Evolutionary conservation across 139 green algal genomes (phyloP), one percentile per base, ranked within the genome.

Genomic region (Coelastrella sp.): DNA sequence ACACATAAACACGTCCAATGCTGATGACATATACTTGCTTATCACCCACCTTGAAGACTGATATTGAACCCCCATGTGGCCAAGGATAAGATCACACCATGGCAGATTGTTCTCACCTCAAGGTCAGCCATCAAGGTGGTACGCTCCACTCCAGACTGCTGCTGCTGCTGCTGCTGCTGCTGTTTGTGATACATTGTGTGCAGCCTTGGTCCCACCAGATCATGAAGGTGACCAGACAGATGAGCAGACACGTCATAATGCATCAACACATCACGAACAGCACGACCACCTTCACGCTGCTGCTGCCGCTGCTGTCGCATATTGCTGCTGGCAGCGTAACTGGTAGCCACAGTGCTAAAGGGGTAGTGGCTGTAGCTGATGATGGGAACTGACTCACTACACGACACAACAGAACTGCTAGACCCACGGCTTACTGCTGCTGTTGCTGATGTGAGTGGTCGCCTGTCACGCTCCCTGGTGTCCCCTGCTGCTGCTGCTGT

Each of bases 321-420:
- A 3, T 6, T 38, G 32, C 37, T 48, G 32, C 35, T 27, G 30
- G 48, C 30, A 11, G 48, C 50, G 17, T 66, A 67, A 4, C 35
- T 27, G 5, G 48, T 50, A n/a, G 73, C 50, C 0, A 81, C 34
- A 23, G 73, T 81, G 73, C 73, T 81, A n/a, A 81, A 81, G 32
- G 73, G 48, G 25, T 81, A 81, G 30, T 81, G 73, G 35, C 73
- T 81, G 73, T 68, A 81, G 50, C 73, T 81, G 48, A 81, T 81
- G 73, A 81, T 50, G 1, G 73, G 73, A 17, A 63, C 27, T 25
- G 37, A 21, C 37, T 41, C 13, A 2, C 43, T 63, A n/a, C 48
- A 67, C 4, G n/a, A 40, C 19, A 66, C 57, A 69, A 19, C 48
- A 30, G 21, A n/a, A 38, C 38, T 35, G 68, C 37, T 23, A 53